Base-by-base conservation (phyloP, 257 asterid species). In the Solanum tacnaense region DNA sequence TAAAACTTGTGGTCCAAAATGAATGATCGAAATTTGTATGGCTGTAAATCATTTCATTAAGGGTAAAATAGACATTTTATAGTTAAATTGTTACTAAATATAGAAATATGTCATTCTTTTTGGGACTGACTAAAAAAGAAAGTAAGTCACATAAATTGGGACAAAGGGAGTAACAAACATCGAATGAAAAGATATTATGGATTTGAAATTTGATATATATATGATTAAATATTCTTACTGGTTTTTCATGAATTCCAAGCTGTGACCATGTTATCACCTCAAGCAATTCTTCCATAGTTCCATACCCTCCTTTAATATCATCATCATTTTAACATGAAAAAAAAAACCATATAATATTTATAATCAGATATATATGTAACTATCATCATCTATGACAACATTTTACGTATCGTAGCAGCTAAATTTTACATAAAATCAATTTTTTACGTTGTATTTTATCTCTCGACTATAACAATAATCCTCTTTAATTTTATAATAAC, bases 281-380 rank as follows among this genome's bases (percentile, higher is more conserved):
- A 82, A 94, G 96, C 87, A 92, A 91, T 91, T 94, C 95, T 84
- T 94, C 95, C 95, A 94, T 90, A 18, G 95, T 94, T 81, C 95
- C 96, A 86, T 94, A 94, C 29, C 96, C 96, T 73, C 96, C 96
- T 94, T 88, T 71, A 91, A 74, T 85, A 52, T 49, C 8, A 73
- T 72, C 79, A 72, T 72, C 8, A 73, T 73, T 72, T 72, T 72
- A 73, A 73, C 46, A 73, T 73, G 29, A 34, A 34, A 34, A 56
- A 72, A 71, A 71, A 32, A 32, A 3, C 0, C 27, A 72, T 32
- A 32, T 72, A 4, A 32, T 72, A 72, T 32, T 16, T 72, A 72
- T 2, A 1, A 31, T 31, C 39, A 71, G 3, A 31, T 29, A 31
- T 15, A 3, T 12, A 70, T 15, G 8, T 31, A 72, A 32, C 4